These are phyloP conservation scores for Penicillium turbatum DNA, from an alignment of 495 filamentous ascomycete species.

Conservation along the genomic window DNA sequence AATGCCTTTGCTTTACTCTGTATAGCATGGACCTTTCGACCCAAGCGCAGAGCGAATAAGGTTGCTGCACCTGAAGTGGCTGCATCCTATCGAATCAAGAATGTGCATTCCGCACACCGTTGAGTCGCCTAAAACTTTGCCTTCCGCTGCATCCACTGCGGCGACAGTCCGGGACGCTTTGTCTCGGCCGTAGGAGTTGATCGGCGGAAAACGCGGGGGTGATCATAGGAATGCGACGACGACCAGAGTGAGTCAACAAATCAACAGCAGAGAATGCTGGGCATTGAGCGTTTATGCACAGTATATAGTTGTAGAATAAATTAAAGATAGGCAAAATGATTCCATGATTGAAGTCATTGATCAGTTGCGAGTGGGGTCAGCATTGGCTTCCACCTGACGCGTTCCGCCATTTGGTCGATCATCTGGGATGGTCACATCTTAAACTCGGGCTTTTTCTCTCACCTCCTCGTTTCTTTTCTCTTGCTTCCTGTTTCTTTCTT, in stretches of 20 bases:
- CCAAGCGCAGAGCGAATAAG: not conserved
- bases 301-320: not conserved
- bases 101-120: not conserved
- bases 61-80: not conserved
- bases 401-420: constrained; percentile 2
- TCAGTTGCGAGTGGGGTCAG: not conserved
- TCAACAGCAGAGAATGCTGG: not conserved
- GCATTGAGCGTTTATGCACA: not conserved
- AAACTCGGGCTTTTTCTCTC: not conserved
- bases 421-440: constrained; percentile 2
- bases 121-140: not conserved
- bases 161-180: not conserved
- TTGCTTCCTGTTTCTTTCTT: not conserved
- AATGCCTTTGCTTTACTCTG: not conserved
- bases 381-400: constrained; percentile 12
- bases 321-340: constrained; percentile 1
- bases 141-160: not conserved
- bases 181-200: not conserved
- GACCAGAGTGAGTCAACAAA: not conserved
- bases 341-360: not conserved
- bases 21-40: not conserved
- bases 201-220: constrained; percentile 3
- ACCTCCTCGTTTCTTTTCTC: not conserved
- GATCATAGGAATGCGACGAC: not conserved
- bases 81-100: constrained; percentile 1